Conservation (phyloP, 208 protist genomes). For the Trypanosoma rangeli region DNA sequence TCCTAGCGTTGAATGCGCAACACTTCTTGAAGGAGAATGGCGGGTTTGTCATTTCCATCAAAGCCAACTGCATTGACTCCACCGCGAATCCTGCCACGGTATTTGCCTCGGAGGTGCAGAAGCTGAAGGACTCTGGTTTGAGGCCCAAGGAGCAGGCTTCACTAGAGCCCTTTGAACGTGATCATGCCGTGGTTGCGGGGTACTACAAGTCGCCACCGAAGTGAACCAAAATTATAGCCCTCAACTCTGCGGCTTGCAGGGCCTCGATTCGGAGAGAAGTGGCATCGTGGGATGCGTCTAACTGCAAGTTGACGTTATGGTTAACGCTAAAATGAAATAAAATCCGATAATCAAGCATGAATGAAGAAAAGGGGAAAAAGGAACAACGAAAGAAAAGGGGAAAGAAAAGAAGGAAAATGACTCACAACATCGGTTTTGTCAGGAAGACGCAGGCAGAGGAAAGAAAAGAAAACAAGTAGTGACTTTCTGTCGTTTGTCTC, state of each 20-base stretch:
- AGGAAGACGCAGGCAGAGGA: background rate
- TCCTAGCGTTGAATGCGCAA: conserved; percentile 98
- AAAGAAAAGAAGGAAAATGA: conserved; percentile 1
- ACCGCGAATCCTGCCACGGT: conserved; percentile 96
- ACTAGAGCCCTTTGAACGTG: conserved; percentile 99
- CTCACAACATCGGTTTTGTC: too few species aligned
- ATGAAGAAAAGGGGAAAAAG: conserved; percentile 8
- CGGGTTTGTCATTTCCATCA: conserved; percentile 99
- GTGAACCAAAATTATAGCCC: conserved; percentile 16
- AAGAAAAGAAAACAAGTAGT: conserved; percentile 12
- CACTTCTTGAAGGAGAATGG: conserved; percentile 99
- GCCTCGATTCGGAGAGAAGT: background rate
- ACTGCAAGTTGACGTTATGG: background rate
- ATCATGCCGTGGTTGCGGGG: conserved; percentile 98
- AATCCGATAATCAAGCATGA: background rate
- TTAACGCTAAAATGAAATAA: conserved; percentile 3
- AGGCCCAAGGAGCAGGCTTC: conserved; percentile 98
- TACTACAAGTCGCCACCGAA: conserved; percentile 78
- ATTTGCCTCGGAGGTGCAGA: conserved; percentile 97
- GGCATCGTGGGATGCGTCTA: background rate
- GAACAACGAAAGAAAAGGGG: background rate
- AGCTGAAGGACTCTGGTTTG: conserved; percentile 95
- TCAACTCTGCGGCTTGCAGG: background rate
- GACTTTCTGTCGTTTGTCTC: conserved; percentile 1
- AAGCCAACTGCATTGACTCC: conserved; percentile 99